Evolutionary conservation across 352 stramenopile genomes (phyloP).

Genomic region (Phytophthora agathidicida): DNA sequence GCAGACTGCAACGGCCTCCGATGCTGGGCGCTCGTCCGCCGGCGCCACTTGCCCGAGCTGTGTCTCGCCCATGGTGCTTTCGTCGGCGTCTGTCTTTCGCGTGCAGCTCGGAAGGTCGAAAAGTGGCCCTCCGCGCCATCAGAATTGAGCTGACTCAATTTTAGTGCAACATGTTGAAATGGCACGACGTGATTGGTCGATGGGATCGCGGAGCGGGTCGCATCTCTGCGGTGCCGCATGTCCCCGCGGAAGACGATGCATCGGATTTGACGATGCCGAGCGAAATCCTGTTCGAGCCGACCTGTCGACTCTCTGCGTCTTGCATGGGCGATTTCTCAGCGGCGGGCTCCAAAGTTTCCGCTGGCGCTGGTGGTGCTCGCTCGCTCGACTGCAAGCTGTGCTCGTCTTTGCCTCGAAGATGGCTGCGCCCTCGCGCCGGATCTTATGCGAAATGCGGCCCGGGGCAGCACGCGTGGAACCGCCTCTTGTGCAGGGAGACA

Average conservation of each 20-base stretch:
- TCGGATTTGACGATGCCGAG: not conserved
- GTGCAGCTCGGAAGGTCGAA: not conserved
- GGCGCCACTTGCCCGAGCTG: conserved; percentile 17
- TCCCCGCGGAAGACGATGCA: not conserved
- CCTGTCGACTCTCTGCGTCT: conserved; percentile 10
- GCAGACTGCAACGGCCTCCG: not conserved
- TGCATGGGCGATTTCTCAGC: conserved; percentile 9
- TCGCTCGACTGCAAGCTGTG: conserved; percentile 5
- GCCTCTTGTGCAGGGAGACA: conserved; percentile 13
- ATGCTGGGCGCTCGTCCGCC: not conserved
- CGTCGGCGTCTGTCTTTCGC: not conserved
- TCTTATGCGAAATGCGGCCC: conserved; percentile 34
- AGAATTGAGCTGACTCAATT: conserved; percentile 5
- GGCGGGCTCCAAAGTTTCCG: not conserved
- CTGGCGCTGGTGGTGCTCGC: not conserved
- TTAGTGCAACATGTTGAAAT: not conserved
- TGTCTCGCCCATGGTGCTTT: conserved; percentile 15
- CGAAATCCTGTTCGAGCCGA: conserved; percentile 10
- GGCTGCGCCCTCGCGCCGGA: conserved; percentile 3
- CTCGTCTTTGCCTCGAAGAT: conserved; percentile 2
- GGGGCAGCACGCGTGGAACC: conserved; percentile 5
- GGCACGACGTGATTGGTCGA: conserved; percentile 5
- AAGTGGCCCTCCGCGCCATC: conserved; percentile 11
- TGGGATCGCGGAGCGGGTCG: conserved; percentile 7
- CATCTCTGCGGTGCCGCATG: conserved; percentile 4